Percentiles rank a stretch among this genome's conserved stretches.
Evolutionary conservation across 192 early-diverging fungal species (phyloP).

Genomic region (Mortierella hygrophila): DNA sequence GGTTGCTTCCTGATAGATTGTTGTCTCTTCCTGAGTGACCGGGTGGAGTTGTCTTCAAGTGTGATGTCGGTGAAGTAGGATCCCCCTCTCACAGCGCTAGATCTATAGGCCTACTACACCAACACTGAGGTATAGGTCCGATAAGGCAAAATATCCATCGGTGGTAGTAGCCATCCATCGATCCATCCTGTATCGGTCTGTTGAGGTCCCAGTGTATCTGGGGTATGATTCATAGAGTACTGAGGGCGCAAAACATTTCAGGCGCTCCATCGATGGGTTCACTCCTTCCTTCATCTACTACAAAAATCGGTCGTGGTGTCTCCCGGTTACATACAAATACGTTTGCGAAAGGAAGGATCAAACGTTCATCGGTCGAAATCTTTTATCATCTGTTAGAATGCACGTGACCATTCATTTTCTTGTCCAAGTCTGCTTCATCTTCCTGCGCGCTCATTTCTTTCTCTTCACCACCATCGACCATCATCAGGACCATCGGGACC

Average conservation of each 20-base stretch:
- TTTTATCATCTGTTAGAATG: not conserved
- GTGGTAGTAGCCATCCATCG: not conserved
- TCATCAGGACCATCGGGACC: not conserved
- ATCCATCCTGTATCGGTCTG: not conserved
- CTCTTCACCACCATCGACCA: not conserved
- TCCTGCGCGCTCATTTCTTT: not conserved
- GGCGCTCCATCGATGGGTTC: not conserved
- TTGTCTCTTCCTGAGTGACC: not conserved
- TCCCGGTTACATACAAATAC: conserved; percentile 6
- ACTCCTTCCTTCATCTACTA: not conserved
- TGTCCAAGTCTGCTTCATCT: not conserved
- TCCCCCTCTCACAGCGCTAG: not conserved
- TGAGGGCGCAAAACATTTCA: not conserved
- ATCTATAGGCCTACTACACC: not conserved
- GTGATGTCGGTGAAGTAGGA: not conserved
- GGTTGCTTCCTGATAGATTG: not conserved
- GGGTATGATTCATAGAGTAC: not conserved
- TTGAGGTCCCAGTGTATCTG: not conserved
- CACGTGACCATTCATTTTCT: not conserved
- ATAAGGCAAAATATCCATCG: not conserved
- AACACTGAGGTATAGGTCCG: not conserved
- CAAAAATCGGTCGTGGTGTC: not conserved
- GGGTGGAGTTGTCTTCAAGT: too few relatives aligned
- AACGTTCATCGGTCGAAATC: not conserved
- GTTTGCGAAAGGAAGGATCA: conserved; percentile 11